phyloP scores from a whole-genome alignment of 805 yeast species.

The Monosporozyma siamensis region DNA sequence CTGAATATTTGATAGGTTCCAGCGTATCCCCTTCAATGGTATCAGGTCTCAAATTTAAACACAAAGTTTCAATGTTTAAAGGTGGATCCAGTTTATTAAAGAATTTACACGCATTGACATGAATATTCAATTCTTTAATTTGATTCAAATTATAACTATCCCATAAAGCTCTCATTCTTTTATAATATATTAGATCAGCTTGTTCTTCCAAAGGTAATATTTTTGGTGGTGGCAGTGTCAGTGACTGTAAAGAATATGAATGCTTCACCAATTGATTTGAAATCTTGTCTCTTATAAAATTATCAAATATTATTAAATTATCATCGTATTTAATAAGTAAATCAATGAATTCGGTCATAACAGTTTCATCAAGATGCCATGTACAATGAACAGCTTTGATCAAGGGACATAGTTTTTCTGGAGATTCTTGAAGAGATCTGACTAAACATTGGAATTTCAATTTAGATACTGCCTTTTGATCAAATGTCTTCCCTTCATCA shows the following conservation, averaged over 20 bases:
- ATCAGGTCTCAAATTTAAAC: slow-evolving; percentile 25
- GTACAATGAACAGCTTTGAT: slow-evolving; percentile 22
- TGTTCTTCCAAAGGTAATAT: slow-evolving; percentile 15
- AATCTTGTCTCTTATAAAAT: slow-evolving; percentile 17
- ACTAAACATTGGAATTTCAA: slow-evolving; percentile 16
- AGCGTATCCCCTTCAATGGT: slow-evolving; percentile 12
- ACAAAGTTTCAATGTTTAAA: slow-evolving; percentile 17
- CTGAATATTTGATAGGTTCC: slow-evolving; percentile 13
- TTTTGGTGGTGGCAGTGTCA: slow-evolving; percentile 22
- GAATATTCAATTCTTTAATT: slow-evolving; percentile 18
- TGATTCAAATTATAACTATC: slow-evolving; percentile 13
- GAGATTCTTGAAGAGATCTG: slow-evolving; percentile 14
- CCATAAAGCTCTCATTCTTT: slow-evolving; percentile 7
- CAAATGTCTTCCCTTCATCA: neutral
- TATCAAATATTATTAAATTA: slow-evolving; percentile 19
- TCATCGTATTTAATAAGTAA: slow-evolving; percentile 11
- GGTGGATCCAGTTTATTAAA: slow-evolving; percentile 15
- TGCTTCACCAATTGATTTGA: slow-evolving; percentile 9
- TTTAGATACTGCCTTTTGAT: neutral
- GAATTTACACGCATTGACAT: slow-evolving; percentile 20
- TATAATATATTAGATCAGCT: slow-evolving; percentile 11
- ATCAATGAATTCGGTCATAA: slow-evolving; percentile 12
- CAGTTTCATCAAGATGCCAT: slow-evolving; percentile 22
- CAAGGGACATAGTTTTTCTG: slow-evolving; percentile 14
- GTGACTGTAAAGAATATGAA: slow-evolving; percentile 12